These are phyloP conservation scores for Theobroma cacao DNA, from an alignment of 345 rosid genomes.

Conservation along the genomic window DNA sequence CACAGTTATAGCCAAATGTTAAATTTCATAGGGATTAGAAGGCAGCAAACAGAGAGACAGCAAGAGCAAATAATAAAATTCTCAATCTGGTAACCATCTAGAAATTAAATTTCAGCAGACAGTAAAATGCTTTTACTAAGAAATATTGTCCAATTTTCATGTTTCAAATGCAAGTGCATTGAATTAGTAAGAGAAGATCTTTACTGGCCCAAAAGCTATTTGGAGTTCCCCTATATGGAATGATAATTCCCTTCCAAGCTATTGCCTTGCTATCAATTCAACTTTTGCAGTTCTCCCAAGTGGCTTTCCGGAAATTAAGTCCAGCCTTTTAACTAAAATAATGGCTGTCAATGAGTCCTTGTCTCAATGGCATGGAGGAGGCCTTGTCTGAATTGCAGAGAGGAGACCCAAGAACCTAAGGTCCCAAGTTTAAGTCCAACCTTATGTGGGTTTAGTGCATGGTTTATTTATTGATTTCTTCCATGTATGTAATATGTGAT, in stretches of 20 bases:
- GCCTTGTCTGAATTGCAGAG: too few relatives aligned
- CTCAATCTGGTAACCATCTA: neutral
- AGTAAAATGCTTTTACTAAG: neutral
- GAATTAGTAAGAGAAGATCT: neutral
- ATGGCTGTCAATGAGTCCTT: too few relatives aligned
- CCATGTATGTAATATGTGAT: too few relatives aligned
- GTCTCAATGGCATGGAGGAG: too few relatives aligned
- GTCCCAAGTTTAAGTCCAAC: too few relatives aligned
- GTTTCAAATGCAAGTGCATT: too few relatives aligned
- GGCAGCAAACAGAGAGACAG: neutral
- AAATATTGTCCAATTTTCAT: neutral
- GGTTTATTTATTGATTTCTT: too few relatives aligned
- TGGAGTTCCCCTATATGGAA: neutral
- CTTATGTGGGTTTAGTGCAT: too few relatives aligned
- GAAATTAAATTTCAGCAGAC: neutral
- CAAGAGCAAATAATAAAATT: neutral
- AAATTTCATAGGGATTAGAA: neutral
- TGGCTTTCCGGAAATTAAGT: neutral
- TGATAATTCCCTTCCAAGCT: neutral
- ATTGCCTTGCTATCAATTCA: neutral
- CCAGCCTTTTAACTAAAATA: neutral
- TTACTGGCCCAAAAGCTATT: neutral
- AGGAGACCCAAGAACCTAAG: too few relatives aligned
- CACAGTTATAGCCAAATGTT: neutral
- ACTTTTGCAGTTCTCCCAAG: neutral